Base-by-base conservation (phyloP, 805 yeast genomes). In the Starmerella apis region DNA sequence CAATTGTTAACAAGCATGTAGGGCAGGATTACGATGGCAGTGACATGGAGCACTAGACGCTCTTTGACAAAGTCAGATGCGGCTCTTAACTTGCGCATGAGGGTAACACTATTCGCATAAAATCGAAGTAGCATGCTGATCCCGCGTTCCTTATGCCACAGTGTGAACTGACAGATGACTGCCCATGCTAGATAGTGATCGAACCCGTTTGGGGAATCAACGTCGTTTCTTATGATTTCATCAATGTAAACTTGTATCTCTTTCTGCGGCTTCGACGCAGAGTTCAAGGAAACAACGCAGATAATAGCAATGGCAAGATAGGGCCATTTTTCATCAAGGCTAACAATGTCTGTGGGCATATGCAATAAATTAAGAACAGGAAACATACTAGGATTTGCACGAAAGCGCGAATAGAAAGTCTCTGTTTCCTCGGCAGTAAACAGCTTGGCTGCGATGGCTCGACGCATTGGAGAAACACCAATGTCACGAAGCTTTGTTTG, bases 291-390 rank as follows among this genome's bases (percentile, higher is more conserved):
- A 50, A 49, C 50, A 2, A 54, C 55, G 9, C 56, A 50, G 16
- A 60, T 54, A n/a, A 59, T 45, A 7, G 59, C 58, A 14, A 52
- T 46, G 31, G 59, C 47, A 7, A 58, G 43, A 46, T 47, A 44
- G 8, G 60, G 60, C 45, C 55, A 57, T 14, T 46, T 42, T 25
- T 38, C 48, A 30, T 50, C 57, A 8, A 54, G 53, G 32, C 51
- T 49, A 28, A 51, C 32, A 20, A 58, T 46, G 30, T 28, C 41
- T 13, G 9, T 22, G 4, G 50, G 50, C 20, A 53, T 45, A 11
- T 31, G 33, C 20, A 55, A 43, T 23, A 43, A 11, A 6, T 4
- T 14, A 14, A 55, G 39, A 14, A 51, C 20, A 10, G 57, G 53
- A 24, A 42, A 49, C 46, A 44, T 13, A 36, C 33, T 30, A 4